Percentiles rank a stretch among this genome's conserved stretches.
Evolutionary conservation across 1,139 yeast genomes (phyloP).

Genomic region (Suhomyces wounanorum): DNA sequence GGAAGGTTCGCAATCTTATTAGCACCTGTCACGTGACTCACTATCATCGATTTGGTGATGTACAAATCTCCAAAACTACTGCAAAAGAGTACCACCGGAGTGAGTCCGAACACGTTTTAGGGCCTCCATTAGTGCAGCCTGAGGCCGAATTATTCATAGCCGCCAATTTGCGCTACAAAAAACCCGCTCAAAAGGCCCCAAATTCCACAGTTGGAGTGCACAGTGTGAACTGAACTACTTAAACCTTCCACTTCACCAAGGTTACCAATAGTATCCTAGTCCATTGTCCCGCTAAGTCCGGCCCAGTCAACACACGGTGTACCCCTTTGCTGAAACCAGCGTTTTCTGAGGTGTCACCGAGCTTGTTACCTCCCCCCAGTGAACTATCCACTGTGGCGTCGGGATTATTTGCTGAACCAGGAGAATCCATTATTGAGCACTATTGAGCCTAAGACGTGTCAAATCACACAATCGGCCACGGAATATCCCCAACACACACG

Average conservation of each 20-base stretch:
- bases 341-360: neutral
- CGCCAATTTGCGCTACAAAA: neutral
- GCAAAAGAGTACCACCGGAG: neutral
- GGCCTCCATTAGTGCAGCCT: neutral
- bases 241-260: neutral
- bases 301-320: neutral
- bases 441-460: slow-evolving; percentile 5
- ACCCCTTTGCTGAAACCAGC: neutral
- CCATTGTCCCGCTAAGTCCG: neutral
- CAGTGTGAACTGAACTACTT: neutral
- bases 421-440: neutral
- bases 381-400: slow-evolving; percentile 1
- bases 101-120: neutral
- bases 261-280: neutral
- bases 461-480: slow-evolving; percentile 8
- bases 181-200: neutral
- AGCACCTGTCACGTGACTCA: slow-evolving; percentile 17
- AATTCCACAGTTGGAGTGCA: neutral
- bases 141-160: neutral
- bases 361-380: neutral
- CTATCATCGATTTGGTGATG: slow-evolving; percentile 11
- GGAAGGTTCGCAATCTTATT: slow-evolving; percentile 8
- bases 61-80: neutral
- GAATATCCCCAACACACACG: neutral
- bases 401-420: neutral